Percentiles rank a stretch among this genome's conserved stretches.
Evolutionary conservation across 345 rosid genomes (phyloP).

Genomic region (Abelmoschus esculentus): DNA sequence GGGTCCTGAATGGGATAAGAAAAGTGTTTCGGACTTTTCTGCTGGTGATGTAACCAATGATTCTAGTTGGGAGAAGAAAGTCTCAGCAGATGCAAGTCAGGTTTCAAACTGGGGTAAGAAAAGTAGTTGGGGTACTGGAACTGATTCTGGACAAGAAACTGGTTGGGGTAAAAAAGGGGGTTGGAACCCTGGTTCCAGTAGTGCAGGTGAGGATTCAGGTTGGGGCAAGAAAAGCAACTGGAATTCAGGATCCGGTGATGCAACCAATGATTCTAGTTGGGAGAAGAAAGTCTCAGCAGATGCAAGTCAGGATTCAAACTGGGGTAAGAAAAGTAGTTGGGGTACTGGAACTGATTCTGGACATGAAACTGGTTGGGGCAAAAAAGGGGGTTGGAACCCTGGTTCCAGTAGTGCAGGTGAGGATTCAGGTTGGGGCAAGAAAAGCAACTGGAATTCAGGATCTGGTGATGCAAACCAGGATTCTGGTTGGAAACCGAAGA

Average conservation of each 20-base stretch:
- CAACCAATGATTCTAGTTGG: constrained; percentile 19
- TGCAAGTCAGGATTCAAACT: constrained; percentile 18
- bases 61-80: constrained; percentile 19
- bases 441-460: constrained; percentile 5
- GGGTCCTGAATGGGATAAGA: constrained; percentile 26
- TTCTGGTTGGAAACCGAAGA: constrained; percentile 10
- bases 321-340: constrained; percentile 10
- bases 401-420: constrained; percentile 6
- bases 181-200: constrained; percentile 6
- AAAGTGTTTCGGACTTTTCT: constrained; percentile 1
- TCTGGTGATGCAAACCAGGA: background rate
- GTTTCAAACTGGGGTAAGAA: constrained; percentile 18
- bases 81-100: constrained; percentile 10
- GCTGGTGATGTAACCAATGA: constrained; percentile 7
- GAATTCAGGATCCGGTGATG: background rate
- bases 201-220: constrained; percentile 12
- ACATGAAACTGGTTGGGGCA: constrained; percentile 29
- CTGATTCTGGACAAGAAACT: constrained; percentile 23
- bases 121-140: constrained; percentile 5
- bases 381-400: constrained; percentile 1
- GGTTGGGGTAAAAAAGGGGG: constrained; percentile 20
- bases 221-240: constrained; percentile 8
- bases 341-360: constrained; percentile 17
- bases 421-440: constrained; percentile 15
- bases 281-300: constrained; percentile 9